phyloP scores from a whole-genome alignment of 2,329 filamentous ascomycete species.

The Penicillium brevicompactum region DNA sequence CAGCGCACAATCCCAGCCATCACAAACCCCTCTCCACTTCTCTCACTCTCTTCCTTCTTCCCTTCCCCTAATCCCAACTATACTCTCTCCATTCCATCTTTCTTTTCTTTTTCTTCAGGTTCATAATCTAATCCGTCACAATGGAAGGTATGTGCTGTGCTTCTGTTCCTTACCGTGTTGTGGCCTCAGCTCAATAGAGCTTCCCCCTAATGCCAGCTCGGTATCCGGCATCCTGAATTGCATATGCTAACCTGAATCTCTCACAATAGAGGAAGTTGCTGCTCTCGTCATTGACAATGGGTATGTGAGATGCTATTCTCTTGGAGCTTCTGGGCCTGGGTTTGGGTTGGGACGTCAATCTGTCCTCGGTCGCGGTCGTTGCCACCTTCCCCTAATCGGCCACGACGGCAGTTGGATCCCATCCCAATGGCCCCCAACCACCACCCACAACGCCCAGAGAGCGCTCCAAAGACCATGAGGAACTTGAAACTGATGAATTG shows the following conservation, averaged over 20 bases:
- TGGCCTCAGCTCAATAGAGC: slow-evolving; percentile 32
- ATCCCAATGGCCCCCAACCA: slow-evolving; percentile 16
- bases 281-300: slow-evolving; percentile 99
- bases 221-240: slow-evolving; percentile 14
- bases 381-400: slow-evolving; percentile 19
- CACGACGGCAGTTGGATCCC: slow-evolving; percentile 15
- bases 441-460: not conserved
- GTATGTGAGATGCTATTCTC: slow-evolving; percentile 66
- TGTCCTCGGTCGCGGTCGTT: slow-evolving; percentile 26
- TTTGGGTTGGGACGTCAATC: slow-evolving; percentile 20
- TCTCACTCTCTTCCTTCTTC: slow-evolving; percentile 21
- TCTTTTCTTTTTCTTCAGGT: slow-evolving; percentile 34
- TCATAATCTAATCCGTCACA: slow-evolving; percentile 42
- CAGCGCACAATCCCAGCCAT: slow-evolving; percentile 28
- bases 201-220: slow-evolving; percentile 17
- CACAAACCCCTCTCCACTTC: slow-evolving; percentile 29
- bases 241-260: slow-evolving; percentile 43
- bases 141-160: slow-evolving; percentile 63
- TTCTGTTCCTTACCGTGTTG: slow-evolving; percentile 12
- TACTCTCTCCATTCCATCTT: slow-evolving; percentile 41
- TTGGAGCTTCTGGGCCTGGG: slow-evolving; percentile 28
- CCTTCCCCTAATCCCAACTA: slow-evolving; percentile 22
- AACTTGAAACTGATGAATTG: slow-evolving; percentile 29
- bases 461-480: not conserved
- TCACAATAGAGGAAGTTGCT: slow-evolving; percentile 91